phyloP scores from a whole-genome alignment of 331 rosid genomes.

The Acacia pycnantha region DNA sequence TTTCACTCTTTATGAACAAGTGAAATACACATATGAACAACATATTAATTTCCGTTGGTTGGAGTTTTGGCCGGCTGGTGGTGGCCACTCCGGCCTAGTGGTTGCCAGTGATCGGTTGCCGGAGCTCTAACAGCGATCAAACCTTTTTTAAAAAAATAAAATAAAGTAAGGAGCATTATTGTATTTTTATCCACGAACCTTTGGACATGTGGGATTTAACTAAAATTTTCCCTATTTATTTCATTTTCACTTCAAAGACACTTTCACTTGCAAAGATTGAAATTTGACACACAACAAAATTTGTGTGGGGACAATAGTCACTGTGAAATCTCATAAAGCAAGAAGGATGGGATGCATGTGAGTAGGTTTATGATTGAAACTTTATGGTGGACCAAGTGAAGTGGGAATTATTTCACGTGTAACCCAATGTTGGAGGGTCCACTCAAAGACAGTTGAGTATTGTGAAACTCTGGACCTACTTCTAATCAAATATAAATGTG shows the following conservation, averaged over 20 bases:
- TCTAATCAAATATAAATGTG: background rate
- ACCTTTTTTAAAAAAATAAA: no score
- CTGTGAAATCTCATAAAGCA: background rate
- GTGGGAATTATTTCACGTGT: background rate
- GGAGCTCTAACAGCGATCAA: no score
- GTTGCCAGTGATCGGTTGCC: no score
- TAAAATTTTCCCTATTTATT: no score
- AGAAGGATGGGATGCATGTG: conserved; percentile 3
- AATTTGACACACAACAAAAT: background rate
- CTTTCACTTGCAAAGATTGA: background rate
- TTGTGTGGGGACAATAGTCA: background rate
- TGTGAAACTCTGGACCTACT: conserved; percentile 36
- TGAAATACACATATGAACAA: no score
- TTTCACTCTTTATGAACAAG: no score
- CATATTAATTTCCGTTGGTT: no score
- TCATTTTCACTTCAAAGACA: background rate
- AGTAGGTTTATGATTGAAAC: background rate
- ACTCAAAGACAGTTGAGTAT: conserved; percentile 8
- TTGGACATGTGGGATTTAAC: no score
- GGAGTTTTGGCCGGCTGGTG: fast-evolving
- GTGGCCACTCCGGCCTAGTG: no score
- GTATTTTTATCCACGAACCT: no score
- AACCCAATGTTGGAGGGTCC: no score
- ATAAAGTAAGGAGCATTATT: no score
- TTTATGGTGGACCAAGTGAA: conserved; percentile 40